Conservation (phyloP, 2,329 filamentous ascomycete genomes). For the Penicillium palitans region DNA sequence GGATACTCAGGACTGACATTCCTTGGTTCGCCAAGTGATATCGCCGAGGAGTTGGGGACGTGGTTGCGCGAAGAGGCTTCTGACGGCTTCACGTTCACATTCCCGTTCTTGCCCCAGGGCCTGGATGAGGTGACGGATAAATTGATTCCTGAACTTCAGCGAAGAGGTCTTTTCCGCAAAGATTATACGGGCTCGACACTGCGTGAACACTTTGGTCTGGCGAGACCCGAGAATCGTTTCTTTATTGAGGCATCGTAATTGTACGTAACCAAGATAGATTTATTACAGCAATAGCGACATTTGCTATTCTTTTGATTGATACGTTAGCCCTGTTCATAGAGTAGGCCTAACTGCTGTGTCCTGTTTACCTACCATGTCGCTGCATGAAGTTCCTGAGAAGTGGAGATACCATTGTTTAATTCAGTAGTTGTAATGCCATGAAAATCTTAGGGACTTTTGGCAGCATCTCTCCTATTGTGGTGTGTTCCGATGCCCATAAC, state of each 20-base stretch:
- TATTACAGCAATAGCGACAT: not conserved
- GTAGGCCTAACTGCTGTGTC: not conserved
- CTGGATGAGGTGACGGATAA: conserved; percentile 51
- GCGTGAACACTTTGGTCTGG: conserved; percentile 56
- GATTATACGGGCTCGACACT: conserved; percentile 57
- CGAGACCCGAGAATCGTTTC: conserved; percentile 48
- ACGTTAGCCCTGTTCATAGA: not conserved
- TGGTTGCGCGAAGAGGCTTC: conserved; percentile 52
- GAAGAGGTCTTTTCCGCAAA: conserved; percentile 52
- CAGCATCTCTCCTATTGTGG: not conserved
- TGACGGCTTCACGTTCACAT: conserved; percentile 55
- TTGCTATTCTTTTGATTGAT: not conserved
- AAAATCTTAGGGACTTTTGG: not conserved
- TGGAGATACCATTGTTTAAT: not conserved
- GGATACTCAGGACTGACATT: conserved; percentile 55
- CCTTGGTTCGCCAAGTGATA: conserved; percentile 51
- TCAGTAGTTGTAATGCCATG: not conserved
- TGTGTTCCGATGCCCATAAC: conserved; percentile 62
- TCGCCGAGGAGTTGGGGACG: conserved; percentile 52
- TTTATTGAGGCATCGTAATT: conserved; percentile 23
- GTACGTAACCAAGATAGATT: not conserved
- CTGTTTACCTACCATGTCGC: not conserved
- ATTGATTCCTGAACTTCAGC: conserved; percentile 54
- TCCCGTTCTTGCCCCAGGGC: conserved; percentile 54
- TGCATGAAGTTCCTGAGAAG: not conserved